Percentiles rank a stretch among this genome's conserved stretches.
These are phyloP conservation scores for Hypoxylon sp. DNA, from an alignment of 2,329 filamentous ascomycete genomes.

Conservation along the genomic window DNA sequence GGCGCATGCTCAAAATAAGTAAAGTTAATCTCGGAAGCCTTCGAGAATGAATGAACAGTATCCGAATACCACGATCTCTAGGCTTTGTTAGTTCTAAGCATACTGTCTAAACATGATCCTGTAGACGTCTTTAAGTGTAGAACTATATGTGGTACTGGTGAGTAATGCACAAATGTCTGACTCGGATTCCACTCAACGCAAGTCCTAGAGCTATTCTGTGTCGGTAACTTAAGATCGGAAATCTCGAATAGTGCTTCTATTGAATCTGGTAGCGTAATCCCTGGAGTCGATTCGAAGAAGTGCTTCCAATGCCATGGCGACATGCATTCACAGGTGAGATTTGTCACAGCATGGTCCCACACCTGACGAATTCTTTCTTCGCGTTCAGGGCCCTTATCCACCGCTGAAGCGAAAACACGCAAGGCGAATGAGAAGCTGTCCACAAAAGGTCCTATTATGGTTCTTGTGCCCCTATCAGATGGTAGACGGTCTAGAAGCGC, in stretches of 20 bases:
- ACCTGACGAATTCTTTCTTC: slow-evolving; percentile 30
- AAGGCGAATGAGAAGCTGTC: slow-evolving; percentile 48
- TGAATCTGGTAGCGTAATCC: slow-evolving; percentile 1
- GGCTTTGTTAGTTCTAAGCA: slow-evolving; percentile 25
- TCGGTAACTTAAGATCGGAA: neutral
- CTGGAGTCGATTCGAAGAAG: slow-evolving; percentile 12
- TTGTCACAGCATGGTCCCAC: slow-evolving; percentile 44
- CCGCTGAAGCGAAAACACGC: slow-evolving; percentile 33
- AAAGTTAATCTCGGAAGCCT: neutral
- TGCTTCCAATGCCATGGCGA: slow-evolving; percentile 36
- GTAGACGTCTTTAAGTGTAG: neutral
- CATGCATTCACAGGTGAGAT: slow-evolving; percentile 29
- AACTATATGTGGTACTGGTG: neutral
- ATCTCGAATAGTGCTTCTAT: neutral
- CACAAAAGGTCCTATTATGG: slow-evolving; percentile 42
- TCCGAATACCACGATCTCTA: neutral
- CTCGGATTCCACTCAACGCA: slow-evolving; percentile 46
- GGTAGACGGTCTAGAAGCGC: slow-evolving; percentile 33
- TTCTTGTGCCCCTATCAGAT: slow-evolving; percentile 27
- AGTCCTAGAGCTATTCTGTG: slow-evolving; percentile 2
- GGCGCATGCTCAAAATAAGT: neutral
- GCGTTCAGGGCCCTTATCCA: slow-evolving; percentile 22
- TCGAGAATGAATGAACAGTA: neutral
- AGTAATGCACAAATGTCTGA: neutral
- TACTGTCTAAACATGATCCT: slow-evolving; percentile 30